Base-by-base conservation (phyloP, 495 filamentous ascomycete species). In the Pyrenula aspistea region DNA sequence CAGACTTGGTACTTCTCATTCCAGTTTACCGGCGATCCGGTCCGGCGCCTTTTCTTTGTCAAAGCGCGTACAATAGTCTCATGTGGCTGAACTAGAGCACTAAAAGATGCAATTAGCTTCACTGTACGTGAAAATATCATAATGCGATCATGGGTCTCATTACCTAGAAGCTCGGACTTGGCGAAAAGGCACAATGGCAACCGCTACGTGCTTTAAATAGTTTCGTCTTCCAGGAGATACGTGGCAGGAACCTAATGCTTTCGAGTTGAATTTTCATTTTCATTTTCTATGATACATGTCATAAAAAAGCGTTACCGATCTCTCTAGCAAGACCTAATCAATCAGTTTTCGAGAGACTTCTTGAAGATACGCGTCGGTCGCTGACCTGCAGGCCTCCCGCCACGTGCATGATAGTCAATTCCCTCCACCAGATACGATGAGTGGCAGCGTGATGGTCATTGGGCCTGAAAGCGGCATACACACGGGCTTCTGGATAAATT, bases 401-500 rank as follows among this genome's bases (percentile, higher is more conserved):
- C 15, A 42, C 8, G 31, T 42, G 31, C 31, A 42, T 42, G 15
- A 42, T 4, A 42, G 31, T 42, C 31, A 8, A 8, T 42, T 42
- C 31, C 31, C 31, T 8, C 15, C 31, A 42, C 4, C 31, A 42
- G 15, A 8, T 42, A 42, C 31, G 31, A 42, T 42, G 31, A 42
- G 31, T 42, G 31, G 31, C 31, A 42, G 15, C 15, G 15, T 42
- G 4, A 15, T 42, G 31, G 31, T 4, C 4, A 42, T 42, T 42
- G 31, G 31, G 15, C 31, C 31, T 42, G 31, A 42, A 42, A 42
- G 31, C 15, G 31, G 15, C 15, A 42, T 42, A 42, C 42, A 64
- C 51, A 19, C 55, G 15, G 62, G 62, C 8, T 0, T 49, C 12
- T 64, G 62, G 62, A 60, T 52, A 20, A 54, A 64, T 50, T 64